Evolutionary conservation across 805 yeast species (phyloP), one percentile per base, ranked within the genome.

Genomic region (Candida easanensis): DNA sequence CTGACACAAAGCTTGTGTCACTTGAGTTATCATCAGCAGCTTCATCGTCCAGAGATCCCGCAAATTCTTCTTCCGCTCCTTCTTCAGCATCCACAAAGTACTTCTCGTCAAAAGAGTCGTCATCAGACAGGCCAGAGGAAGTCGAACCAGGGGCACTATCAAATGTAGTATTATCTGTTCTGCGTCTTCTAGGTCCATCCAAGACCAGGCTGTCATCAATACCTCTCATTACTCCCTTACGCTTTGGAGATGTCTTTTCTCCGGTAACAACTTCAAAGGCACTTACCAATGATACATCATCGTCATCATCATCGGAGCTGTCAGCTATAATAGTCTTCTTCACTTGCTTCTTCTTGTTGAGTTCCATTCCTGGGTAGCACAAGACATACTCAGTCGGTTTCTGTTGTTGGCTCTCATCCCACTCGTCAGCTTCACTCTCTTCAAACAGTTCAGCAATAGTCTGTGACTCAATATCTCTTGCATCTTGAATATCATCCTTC

Each of bases 401-500:
- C 31, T 61, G 25, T 1, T 22, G 36, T 11, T 27, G 27, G 20
- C 14, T 15, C 9, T 38, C 42, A 15, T 46, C 43, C 1, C 44
- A 56, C 9, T 40, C 48, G 13, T 49, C 57, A 37, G 63, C 56
- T n/a, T 44, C 49, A 5, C 38, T 36, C 10, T 48, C 47, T 5
- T 58, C 52, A 17, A 61, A 68, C 9, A 81, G 67, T 43, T 73
- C 79, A 40, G 74, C 76, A 36, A 66, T 50, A 0, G 81, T 76
- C 47, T 77, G 81, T 16, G 68, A 74, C 50, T 82, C 88, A 50
- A 80, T 65, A 19, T 78, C 69, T 49, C 80, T 68, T 4, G 81
- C 74, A 56, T 84, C 88, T 38, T 73, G 74, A 15, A 84, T 65
- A 58, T 84, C 93, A 61, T 84, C 91, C 39, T 73, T 76, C 56